These are phyloP conservation scores for Striga asiatica DNA, from an alignment of 257 asterid species.

Conservation along the genomic window DNA sequence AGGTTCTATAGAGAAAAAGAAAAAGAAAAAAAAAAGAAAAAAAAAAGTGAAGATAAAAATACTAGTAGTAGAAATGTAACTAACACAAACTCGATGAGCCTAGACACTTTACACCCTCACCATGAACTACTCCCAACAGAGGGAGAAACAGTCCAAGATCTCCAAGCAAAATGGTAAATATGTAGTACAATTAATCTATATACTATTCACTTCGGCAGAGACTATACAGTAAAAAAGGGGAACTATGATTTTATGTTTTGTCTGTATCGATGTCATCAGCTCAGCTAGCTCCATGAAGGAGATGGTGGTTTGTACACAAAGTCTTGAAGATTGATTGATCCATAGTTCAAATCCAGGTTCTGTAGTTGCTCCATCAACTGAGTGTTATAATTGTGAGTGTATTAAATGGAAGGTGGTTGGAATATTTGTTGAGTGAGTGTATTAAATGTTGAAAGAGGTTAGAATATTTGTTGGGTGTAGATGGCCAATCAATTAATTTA, in stretches of 20 bases:
- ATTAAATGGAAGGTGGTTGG: no score
- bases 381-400: no score
- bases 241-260: neutral
- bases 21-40: neutral
- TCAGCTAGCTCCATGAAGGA: constrained; percentile 74
- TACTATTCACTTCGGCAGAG: constrained; percentile 22
- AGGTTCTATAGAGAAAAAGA: constrained; percentile 3
- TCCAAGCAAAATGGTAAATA: constrained; percentile 13
- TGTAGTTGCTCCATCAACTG: constrained; percentile 96
- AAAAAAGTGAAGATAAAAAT: no score
- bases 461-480: no score
- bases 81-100: constrained; percentile 11
- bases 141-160: neutral
- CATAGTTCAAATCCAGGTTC: constrained; percentile 69
- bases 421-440: no score
- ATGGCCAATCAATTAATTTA: no score
- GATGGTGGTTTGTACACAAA: constrained; percentile 61
- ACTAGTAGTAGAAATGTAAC: no score
- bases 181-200: constrained; percentile 13
- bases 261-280: neutral
- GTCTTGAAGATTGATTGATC: constrained; percentile 53
- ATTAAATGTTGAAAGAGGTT: no score
- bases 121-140: neutral
- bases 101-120: constrained; percentile 2
- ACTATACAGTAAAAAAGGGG: constrained; percentile 13